Percentiles rank a stretch among this genome's conserved stretches.
Conservation (phyloP, 768 basidiomycete species). For the Tremella mesenterica region DNA sequence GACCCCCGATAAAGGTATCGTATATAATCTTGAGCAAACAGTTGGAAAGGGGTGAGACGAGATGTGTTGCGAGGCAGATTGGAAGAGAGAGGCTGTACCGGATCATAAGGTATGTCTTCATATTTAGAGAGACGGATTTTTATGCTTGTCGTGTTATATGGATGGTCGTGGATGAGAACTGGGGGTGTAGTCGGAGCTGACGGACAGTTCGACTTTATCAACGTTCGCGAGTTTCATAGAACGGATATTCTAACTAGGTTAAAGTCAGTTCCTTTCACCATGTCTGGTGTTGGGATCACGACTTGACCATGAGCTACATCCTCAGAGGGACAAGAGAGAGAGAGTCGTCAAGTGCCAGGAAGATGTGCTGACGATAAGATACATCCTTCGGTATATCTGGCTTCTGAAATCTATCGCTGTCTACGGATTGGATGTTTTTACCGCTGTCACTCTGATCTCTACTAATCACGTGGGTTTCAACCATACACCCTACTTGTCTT, state of each 20-base stretch:
- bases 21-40: too few relatives aligned
- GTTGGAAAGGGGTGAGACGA: neutral
- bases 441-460: slow-evolving; percentile 90
- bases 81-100: slow-evolving; percentile 95
- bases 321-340: neutral
- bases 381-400: slow-evolving; percentile 84
- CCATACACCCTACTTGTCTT: too few relatives aligned
- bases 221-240: slow-evolving; percentile 83
- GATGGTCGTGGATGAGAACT: neutral
- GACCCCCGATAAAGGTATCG: too few relatives aligned
- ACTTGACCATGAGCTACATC: neutral
- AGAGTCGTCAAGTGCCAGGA: neutral
- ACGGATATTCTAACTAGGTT: slow-evolving; percentile 76
- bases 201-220: slow-evolving; percentile 87
- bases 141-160: neutral
- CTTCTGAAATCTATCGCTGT: slow-evolving; percentile 94
- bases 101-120: slow-evolving; percentile 76
- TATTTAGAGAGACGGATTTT: neutral
- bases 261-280: slow-evolving; percentile 53
- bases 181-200: neutral
- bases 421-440: slow-evolving; percentile 95
- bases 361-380: slow-evolving; percentile 49
- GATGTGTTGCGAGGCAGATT: slow-evolving; percentile 62
- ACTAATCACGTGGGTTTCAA: slow-evolving; percentile 51
- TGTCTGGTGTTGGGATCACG: neutral